Evolutionary conservation across 2,329 filamentous ascomycete species (phyloP).

Genomic region (Diplodia scrobiculata): DNA sequence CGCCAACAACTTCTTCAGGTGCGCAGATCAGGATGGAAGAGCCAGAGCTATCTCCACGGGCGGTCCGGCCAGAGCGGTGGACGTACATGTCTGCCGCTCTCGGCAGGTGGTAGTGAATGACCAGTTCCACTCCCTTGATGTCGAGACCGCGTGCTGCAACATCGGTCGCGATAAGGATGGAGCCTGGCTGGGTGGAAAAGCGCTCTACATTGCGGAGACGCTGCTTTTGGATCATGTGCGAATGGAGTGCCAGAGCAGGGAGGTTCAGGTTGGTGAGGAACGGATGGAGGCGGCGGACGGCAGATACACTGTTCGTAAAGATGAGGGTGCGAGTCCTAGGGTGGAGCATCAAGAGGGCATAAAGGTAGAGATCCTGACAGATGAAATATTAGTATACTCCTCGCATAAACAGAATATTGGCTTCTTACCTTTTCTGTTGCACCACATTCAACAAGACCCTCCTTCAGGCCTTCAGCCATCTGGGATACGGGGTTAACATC

Average conservation of each 20-base stretch:
- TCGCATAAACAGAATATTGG: neutral
- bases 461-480: conserved; percentile 82
- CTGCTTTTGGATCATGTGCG: conserved; percentile 93
- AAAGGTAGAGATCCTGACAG: conserved; percentile 81
- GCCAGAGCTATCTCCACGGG: conserved; percentile 75
- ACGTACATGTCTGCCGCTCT: conserved; percentile 91
- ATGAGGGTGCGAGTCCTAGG: conserved; percentile 79
- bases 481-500: conserved; percentile 87
- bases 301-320: conserved; percentile 94
- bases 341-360: conserved; percentile 81
- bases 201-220: conserved; percentile 89
- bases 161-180: conserved; percentile 87
- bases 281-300: conserved; percentile 81
- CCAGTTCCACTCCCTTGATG: conserved; percentile 83
- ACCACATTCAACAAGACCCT: conserved; percentile 88
- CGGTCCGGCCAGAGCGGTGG: conserved; percentile 90
- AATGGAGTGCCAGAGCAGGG: conserved; percentile 77
- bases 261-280: conserved; percentile 81
- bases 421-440: conserved; percentile 80
- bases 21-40: conserved; percentile 85
- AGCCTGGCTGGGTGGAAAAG: conserved; percentile 67
- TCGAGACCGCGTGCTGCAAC: conserved; percentile 92
- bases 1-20: conserved; percentile 85
- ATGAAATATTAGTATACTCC: conserved; percentile 31
- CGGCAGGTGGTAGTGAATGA: conserved; percentile 94